Evolutionary conservation across 768 basidiomycete species (phyloP), one percentile per base, ranked within the genome.

Genomic region (Rhodotorula graminis): DNA sequence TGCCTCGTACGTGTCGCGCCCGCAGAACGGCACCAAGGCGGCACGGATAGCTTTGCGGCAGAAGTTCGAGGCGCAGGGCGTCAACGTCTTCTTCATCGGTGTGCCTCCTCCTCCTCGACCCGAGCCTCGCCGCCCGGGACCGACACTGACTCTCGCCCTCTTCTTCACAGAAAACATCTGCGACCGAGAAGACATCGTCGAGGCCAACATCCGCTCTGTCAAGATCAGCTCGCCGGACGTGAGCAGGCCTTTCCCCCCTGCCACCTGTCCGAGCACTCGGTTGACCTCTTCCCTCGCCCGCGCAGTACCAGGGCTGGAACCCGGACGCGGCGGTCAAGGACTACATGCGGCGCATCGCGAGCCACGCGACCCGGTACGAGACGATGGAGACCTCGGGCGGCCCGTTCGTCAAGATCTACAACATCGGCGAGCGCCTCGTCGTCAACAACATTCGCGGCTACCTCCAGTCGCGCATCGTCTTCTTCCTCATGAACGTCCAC

Each of bases 401-500:
- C 86, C 93, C 95, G 3, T 96, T 87, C 78, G 95, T 98, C 79
- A 91, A 92, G 76, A 93, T 97, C 76, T 86, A 91, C 80, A 97
- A 98, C 81, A 94, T 97, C 29, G 93, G 95, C 64, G 95, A 98
- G 83, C 90, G 91, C 81, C 95, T 98, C 69, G 90, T 91, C 84
- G 87, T 97, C 69, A 97, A 99, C 79, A 86, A 90, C 65, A 89
- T 94, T 76, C 88, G 89, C 80, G 93, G 93, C 67, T 95, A 95
- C 78, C 84, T 95, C 6, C 81, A 98, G 88, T 92, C 92, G 4
- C 84, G 95, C 71, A 93, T 97, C 70, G 91, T 98, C 37, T 99
- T 98, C 85, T 98, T 96, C 85, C 84, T 99, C 58, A 98, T 98
- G 96, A 99, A 99, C 80, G 97, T 99, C 61, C 95, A 99, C 82